Conservation (phyloP, 257 asterid species). For the Mitragyna speciosa region DNA sequence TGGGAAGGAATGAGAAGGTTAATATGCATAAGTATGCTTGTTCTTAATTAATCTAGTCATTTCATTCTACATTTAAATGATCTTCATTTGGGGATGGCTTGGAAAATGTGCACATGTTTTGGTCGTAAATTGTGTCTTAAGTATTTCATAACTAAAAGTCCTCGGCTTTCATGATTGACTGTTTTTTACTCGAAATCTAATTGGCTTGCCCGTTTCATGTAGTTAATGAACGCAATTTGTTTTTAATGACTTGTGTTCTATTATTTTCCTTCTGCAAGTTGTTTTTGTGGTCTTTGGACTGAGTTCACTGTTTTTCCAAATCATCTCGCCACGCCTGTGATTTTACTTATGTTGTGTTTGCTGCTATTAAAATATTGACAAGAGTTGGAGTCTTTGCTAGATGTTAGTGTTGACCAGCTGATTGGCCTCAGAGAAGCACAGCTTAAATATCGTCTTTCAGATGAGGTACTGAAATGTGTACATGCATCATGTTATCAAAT, state of each 20-base stretch:
- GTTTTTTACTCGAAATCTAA: not conserved
- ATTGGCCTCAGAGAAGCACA: constrained; percentile 89
- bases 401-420: constrained; percentile 67
- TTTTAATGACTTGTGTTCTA: not conserved
- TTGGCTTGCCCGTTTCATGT: not conserved
- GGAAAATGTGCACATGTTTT: not conserved
- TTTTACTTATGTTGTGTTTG: not conserved
- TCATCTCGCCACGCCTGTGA: not conserved
- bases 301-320: not conserved
- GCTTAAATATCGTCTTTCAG: constrained; percentile 69
- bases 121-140: not conserved
- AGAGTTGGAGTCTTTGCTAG: constrained; percentile 43
- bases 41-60: not conserved
- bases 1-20: not conserved
- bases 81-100: not conserved
- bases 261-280: not conserved
- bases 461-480: constrained; percentile 49
- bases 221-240: not conserved
- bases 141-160: not conserved
- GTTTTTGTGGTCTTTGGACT: not conserved
- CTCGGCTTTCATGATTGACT: not conserved
- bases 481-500: not conserved
- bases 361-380: constrained; percentile 23
- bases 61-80: not conserved
- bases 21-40: not conserved